Evolutionary conservation across 2,329 filamentous ascomycete genomes (phyloP), one percentile per base, ranked within the genome.

Genomic region (Leptographium galeiforme): DNA sequence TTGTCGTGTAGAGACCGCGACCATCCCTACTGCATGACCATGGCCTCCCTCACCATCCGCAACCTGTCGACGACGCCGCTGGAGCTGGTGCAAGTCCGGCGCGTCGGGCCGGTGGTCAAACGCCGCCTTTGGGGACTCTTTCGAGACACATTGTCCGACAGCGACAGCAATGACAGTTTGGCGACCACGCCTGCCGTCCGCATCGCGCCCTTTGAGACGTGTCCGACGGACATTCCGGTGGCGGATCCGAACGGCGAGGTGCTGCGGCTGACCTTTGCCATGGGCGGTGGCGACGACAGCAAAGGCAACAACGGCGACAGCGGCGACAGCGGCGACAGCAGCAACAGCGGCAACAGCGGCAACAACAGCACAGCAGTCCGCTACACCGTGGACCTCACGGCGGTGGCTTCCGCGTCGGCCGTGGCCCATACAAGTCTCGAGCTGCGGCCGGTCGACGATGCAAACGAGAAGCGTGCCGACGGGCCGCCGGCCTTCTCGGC

Each of bases 11-110:
- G 34, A 36, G 34, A 36, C 12, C 34, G 34, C 34, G 8, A 8
- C 34, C 34, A 8, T 36, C 34, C 34, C 6, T 4, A 2, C 12
- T 36, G 34, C 12, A 13, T 7, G 12, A 58, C 54, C 54, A 78
- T 78, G 75, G 67, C 71, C 18, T 67, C 70, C 54, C 71, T 95
- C 60, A 86, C 78, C 6, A 79, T 96, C 62, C 88, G 90, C 62
- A 96, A 96, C 67, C 72, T 95, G 59, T 91, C 87, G 46, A 73
- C 79, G 54, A 82, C 78, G 49, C 75, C 81, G n/a, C 72, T 95
- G 53, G 79, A 84, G 60, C 77, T 96, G 61, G 83, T 82, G 66
- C 67, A 64, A 56, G 73, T 91, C 55, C 86, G 94, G 70, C 83
- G 84, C 60, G 89, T 89, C 65, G 78, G 82, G 59, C 75, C 67